These are phyloP conservation scores for Xylariomycetidae sp. DNA, from an alignment of 2,329 filamentous ascomycete genomes.

Conservation along the genomic window DNA sequence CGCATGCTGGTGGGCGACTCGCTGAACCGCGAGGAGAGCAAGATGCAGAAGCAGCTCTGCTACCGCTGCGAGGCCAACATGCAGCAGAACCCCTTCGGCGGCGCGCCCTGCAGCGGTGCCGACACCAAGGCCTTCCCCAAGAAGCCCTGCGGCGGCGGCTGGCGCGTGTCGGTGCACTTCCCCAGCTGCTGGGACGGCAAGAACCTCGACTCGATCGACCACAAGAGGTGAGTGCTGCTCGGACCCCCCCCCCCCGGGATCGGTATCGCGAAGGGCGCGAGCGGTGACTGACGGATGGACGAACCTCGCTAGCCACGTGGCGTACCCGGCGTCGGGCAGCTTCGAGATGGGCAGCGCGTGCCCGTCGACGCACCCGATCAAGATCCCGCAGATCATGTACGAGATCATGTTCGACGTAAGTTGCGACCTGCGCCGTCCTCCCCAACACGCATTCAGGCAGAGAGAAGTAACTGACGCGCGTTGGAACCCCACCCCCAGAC, in stretches of 20 bases:
- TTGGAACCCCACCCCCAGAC: no score
- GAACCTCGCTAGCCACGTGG: no score
- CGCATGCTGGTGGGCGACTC: constrained; percentile 27
- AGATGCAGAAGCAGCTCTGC: constrained; percentile 24
- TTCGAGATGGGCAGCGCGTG: constrained; percentile 24
- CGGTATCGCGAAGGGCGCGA: no score
- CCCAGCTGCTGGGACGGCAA: constrained; percentile 28
- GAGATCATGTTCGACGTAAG: constrained; percentile 37
- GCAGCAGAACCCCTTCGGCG: constrained; percentile 26
- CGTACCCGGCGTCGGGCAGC: constrained; percentile 22
- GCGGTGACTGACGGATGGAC: no score
- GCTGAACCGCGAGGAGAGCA: constrained; percentile 18
- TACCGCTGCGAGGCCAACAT: constrained; percentile 26
- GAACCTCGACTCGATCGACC: constrained; percentile 27
- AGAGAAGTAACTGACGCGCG: no score
- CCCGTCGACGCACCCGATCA: constrained; percentile 24
- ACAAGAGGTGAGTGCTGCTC: no score
- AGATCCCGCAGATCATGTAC: constrained; percentile 35
- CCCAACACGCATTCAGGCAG: no score
- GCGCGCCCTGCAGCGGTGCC: constrained; percentile 25
- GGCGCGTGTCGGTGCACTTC: constrained; percentile 24
- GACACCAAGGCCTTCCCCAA: constrained; percentile 23
- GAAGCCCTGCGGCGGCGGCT: constrained; percentile 20
- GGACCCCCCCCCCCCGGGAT: no score
- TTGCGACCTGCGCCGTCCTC: no score